Conservation (phyloP, 2,329 filamentous ascomycete species). For the Cladosporium oxysporum region DNA sequence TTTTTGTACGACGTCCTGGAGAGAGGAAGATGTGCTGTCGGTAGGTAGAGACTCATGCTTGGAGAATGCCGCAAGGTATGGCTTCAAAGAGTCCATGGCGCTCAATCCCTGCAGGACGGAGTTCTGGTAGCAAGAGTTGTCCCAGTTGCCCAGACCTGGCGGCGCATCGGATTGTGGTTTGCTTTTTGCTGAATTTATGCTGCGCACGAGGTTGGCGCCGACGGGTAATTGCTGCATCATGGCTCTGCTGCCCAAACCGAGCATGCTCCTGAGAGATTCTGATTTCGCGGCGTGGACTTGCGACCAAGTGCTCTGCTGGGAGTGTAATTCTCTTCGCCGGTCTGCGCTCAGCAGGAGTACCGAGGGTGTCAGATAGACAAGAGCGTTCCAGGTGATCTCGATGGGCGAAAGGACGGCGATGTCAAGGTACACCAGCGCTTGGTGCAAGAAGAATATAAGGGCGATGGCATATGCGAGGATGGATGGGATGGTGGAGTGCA, state of each 20-base stretch:
- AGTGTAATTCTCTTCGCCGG: constrained; percentile 33
- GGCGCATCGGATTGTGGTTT: constrained; percentile 39
- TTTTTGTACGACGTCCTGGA: constrained; percentile 68
- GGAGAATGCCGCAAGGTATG: constrained; percentile 56
- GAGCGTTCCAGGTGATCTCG: constrained; percentile 60
- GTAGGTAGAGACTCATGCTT: constrained; percentile 1
- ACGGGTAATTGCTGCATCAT: constrained; percentile 38
- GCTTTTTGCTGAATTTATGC: constrained; percentile 29
- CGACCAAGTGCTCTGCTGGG: constrained; percentile 31
- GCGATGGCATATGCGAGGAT: constrained; percentile 29
- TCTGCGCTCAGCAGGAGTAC: constrained; percentile 60
- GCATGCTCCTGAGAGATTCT: constrained; percentile 38
- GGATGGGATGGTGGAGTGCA: constrained; percentile 25
- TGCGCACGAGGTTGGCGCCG: constrained; percentile 39
- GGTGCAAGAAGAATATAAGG: constrained; percentile 36
- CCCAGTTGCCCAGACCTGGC: constrained; percentile 79
- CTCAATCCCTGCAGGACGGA: constrained; percentile 75
- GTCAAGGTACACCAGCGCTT: constrained; percentile 33
- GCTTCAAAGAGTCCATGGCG: constrained; percentile 68
- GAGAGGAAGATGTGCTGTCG: constrained; percentile 41
- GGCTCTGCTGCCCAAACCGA: constrained; percentile 42
- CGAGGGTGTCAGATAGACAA: constrained; percentile 60
- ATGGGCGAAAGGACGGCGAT: constrained; percentile 42
- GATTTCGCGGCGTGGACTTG: constrained; percentile 41
- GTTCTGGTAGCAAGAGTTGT: constrained; percentile 98